A percentile compares a stretch with the other conserved stretches of the same genome.
Conservation (phyloP, 2,329 filamentous ascomycete genomes). For the Rasamsonia emersonii region DNA sequence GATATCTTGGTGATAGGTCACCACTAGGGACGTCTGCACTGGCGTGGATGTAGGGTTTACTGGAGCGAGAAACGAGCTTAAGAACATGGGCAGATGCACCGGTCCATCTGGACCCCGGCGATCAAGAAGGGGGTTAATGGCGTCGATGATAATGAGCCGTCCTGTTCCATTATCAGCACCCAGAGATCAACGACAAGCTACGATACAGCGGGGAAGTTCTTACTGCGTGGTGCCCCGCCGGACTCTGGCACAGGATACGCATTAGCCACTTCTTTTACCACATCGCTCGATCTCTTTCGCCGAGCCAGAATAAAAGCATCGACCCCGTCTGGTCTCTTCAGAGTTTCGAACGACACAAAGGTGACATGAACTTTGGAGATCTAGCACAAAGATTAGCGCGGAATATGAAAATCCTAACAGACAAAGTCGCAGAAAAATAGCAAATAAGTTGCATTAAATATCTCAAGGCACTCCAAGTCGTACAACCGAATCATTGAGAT, state of each 20-base stretch:
- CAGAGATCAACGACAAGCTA: no score
- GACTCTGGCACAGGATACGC: slow-evolving; percentile 16
- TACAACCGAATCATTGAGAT: no score
- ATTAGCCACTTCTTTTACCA: slow-evolving; percentile 53
- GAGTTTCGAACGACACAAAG: slow-evolving; percentile 68
- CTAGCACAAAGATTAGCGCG: slow-evolving; percentile 14
- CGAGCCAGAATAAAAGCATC: slow-evolving; percentile 60
- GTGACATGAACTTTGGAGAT: slow-evolving; percentile 59
- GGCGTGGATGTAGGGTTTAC: slow-evolving; percentile 15
- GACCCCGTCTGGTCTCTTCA: slow-evolving; percentile 54
- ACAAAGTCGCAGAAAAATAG: neutral
- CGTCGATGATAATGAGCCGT: slow-evolving; percentile 70
- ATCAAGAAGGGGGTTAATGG: slow-evolving; percentile 57
- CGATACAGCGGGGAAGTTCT: slow-evolving; percentile 8
- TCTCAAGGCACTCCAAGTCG: no score
- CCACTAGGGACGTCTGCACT: slow-evolving; percentile 58
- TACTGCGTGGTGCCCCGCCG: slow-evolving; percentile 19
- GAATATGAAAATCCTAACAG: neutral
- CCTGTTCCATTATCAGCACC: slow-evolving; percentile 37
- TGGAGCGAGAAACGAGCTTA: slow-evolving; percentile 60
- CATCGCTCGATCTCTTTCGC: slow-evolving; percentile 47
- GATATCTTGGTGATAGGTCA: slow-evolving; percentile 75
- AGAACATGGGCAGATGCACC: slow-evolving; percentile 56
- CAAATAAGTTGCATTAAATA: no score
- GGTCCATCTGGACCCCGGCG: slow-evolving; percentile 35